Base-by-base conservation (phyloP, 2,329 filamentous ascomycete genomes). In the Sclerotinia glacialis region DNA sequence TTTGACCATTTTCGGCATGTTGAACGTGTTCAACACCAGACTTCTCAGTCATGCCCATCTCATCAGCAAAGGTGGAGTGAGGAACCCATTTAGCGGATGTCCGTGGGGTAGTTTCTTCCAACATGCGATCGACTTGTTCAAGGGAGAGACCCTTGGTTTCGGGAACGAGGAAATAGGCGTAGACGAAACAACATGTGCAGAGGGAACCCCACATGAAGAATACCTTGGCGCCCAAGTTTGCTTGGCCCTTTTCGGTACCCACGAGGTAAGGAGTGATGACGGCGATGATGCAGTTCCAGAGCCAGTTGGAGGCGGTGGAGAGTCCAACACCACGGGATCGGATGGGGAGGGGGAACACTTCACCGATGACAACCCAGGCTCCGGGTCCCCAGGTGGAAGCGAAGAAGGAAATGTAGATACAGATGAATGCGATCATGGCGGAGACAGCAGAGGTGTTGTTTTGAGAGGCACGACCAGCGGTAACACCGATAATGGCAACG, bases 391-490 rank as follows among this genome's bases (percentile, higher is more conserved):
- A 96, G 70, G 92, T 96, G 67, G 85, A 88, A 68, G 92, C 92
- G 78, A 96, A 96, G 84, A 89, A 94, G 85, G 92, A 93, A 83
- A 96, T 93, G 84, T 93, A 95, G 82, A 96, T 65, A 81, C 88
- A 90, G 76, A 95, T 95, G 81, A 96, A 95, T 69, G 91, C 86
- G 71, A 96, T 92, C 83, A 93, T 88, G 60, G 89, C 86, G 70
- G 67, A 71, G 72, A 85, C 83, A 44, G 86, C 88, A 2, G 80
- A 71, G 68, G 83, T 79, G 77, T 88, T 86, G 79, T 84, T 63
- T 74, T 81, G 80, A 69, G 81, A 74, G 78, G 83, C 80, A 76
- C 83, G 80, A 53, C 86, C 86, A 63, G 85, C 79, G 3, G 85
- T 86, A 65, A 88, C 85, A 78, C 89, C 89, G 50, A 91, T 78